phyloP scores from a whole-genome alignment of 192 early-diverging fungal genomes.

The Coemansia sp. region DNA sequence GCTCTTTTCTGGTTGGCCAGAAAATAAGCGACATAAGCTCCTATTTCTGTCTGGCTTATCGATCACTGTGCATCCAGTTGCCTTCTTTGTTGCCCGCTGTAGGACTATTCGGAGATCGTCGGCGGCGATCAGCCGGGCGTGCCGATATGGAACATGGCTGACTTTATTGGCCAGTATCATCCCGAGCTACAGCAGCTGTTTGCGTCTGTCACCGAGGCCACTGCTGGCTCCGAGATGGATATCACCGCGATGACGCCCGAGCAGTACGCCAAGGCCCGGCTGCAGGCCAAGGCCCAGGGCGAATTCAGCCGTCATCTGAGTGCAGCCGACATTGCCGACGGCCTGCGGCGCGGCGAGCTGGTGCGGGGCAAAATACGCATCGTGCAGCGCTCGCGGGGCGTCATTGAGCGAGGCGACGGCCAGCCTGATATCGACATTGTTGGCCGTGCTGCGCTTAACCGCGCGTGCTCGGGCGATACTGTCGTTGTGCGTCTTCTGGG shows the following conservation, averaged over 20 bases:
- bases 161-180: slow-evolving; percentile 47
- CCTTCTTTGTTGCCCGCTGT: background rate
- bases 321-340: slow-evolving; percentile 31
- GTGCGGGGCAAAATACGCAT: slow-evolving; percentile 45
- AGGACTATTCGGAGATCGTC: slow-evolving; percentile 10
- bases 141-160: slow-evolving; percentile 28
- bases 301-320: slow-evolving; percentile 23
- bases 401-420: slow-evolving; percentile 42
- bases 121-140: slow-evolving; percentile 15
- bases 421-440: slow-evolving; percentile 62
- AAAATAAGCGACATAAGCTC: background rate
- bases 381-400: slow-evolving; percentile 19
- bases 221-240: slow-evolving; percentile 56
- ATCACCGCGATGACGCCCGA: slow-evolving; percentile 32
- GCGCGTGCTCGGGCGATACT: slow-evolving; percentile 61
- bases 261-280: slow-evolving; percentile 37
- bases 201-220: slow-evolving; percentile 57
- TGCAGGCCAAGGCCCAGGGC: slow-evolving; percentile 24
- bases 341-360: slow-evolving; percentile 42
- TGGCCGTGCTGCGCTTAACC: slow-evolving; percentile 59
- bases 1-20: background rate
- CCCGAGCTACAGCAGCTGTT: slow-evolving; percentile 55
- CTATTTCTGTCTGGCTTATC: background rate
- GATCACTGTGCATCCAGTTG: no score
- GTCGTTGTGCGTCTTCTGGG: slow-evolving; percentile 66